Evolutionary conservation across 108 stramenopile genomes (phyloP).

Genomic region (Conticribra weissflogii): DNA sequence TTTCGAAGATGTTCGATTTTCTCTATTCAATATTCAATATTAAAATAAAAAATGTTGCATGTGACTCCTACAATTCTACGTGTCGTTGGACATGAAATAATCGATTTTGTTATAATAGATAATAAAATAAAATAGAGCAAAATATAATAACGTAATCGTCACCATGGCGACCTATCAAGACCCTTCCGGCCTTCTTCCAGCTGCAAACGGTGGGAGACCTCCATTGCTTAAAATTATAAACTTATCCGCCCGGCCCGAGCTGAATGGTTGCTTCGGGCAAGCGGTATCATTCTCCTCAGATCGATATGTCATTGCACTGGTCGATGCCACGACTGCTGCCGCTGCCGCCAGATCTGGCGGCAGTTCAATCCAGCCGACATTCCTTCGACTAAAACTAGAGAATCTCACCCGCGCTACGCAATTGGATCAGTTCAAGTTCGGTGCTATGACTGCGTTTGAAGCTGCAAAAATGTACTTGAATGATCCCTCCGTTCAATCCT

Average conservation of each 20-base stretch:
- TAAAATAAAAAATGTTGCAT: too few species aligned
- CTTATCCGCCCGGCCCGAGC: slow-evolving; percentile 37
- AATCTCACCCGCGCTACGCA: slow-evolving; percentile 29
- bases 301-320: slow-evolving; percentile 38
- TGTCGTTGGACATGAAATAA: too few species aligned
- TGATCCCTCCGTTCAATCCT: slow-evolving; percentile 8
- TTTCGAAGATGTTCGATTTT: too few species aligned
- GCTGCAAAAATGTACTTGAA: slow-evolving; percentile 15
- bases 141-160: too few species aligned
- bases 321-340: slow-evolving; percentile 28
- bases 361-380: slow-evolving; percentile 16
- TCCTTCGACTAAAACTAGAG: slow-evolving; percentile 37
- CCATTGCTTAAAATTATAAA: slow-evolving; percentile 42
- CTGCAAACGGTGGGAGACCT: slow-evolving; percentile 32
- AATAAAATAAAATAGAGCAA: too few species aligned
- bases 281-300: slow-evolving; percentile 34
- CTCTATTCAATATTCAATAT: too few species aligned
- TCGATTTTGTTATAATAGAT: too few species aligned
- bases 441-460: slow-evolving; percentile 21
- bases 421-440: slow-evolving; percentile 41
- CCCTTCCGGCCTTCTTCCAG: slow-evolving; percentile 35
- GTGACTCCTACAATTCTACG: too few species aligned
- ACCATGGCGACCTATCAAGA: too few species aligned
- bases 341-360: slow-evolving; percentile 2
- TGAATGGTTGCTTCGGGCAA: slow-evolving; percentile 38